phyloP scores from a whole-genome alignment of 2,329 filamentous ascomycete genomes.

The Penicillium sp. region DNA sequence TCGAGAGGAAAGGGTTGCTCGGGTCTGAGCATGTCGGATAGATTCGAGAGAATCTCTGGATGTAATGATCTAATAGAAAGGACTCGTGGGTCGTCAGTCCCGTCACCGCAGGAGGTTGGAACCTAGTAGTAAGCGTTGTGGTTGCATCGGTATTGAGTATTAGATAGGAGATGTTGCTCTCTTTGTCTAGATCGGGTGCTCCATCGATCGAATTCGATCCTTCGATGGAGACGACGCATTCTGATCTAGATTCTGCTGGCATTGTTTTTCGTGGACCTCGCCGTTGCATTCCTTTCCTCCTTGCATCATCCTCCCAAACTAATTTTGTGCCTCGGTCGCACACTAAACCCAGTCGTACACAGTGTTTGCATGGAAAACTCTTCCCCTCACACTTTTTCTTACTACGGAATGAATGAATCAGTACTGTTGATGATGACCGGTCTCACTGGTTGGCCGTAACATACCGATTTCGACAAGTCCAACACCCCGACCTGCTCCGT shows the following conservation, averaged over 20 bases:
- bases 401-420: background rate
- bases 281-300: constrained; percentile 13
- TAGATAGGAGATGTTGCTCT: background rate
- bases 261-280: constrained; percentile 7
- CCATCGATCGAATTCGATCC: background rate
- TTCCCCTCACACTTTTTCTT: constrained; percentile 4
- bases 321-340: constrained; percentile 11
- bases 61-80: constrained; percentile 3
- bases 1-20: constrained; percentile 5
- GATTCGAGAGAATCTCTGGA: constrained; percentile 6
- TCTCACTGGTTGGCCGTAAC: background rate
- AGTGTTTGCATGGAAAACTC: background rate
- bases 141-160: background rate
- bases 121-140: background rate
- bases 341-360: background rate
- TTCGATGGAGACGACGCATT: background rate
- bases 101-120: background rate
- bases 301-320: constrained; percentile 13
- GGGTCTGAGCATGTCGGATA: constrained; percentile 5
- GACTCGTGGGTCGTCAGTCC: background rate
- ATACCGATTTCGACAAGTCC: constrained; percentile 9
- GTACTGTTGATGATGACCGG: background rate
- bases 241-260: background rate
- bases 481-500: constrained; percentile 41
- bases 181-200: background rate